Percentiles rank a stretch among this genome's conserved stretches.
phyloP scores from a whole-genome alignment of 805 yeast genomes.

The Candida sanyiensis region DNA sequence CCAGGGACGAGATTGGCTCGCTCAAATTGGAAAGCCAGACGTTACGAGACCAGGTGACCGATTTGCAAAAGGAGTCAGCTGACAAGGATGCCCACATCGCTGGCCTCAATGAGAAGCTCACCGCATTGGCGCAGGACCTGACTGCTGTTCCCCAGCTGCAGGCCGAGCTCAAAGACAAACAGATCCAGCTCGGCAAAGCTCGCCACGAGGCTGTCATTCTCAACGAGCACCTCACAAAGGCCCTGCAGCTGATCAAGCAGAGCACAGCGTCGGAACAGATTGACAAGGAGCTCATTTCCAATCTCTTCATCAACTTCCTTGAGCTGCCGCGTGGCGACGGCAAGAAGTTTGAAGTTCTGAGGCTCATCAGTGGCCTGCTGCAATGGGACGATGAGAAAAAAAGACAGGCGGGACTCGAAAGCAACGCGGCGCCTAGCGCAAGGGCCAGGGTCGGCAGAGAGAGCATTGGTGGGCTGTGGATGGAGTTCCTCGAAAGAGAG shows the following conservation, averaged over 20 bases:
- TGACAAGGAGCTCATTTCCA: slow-evolving; percentile 84
- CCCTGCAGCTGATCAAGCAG: slow-evolving; percentile 75
- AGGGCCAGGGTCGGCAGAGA: slow-evolving; percentile 23
- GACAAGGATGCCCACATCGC: background rate
- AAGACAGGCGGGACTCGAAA: slow-evolving; percentile 64
- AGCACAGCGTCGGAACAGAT: slow-evolving; percentile 71
- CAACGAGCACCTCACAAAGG: slow-evolving; percentile 94
- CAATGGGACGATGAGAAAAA: slow-evolving; percentile 84
- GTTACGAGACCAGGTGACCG: background rate
- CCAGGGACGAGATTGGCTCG: slow-evolving; percentile 2
- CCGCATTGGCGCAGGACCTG: slow-evolving; percentile 23
- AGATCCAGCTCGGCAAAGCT: slow-evolving; percentile 77
- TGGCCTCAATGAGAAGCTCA: slow-evolving; percentile 3
- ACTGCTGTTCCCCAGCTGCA: slow-evolving; percentile 33
- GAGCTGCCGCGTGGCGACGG: slow-evolving; percentile 89
- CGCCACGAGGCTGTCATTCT: slow-evolving; percentile 91
- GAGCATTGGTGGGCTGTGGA: slow-evolving; percentile 71
- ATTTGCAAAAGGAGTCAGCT: slow-evolving; percentile 7
- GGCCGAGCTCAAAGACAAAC: slow-evolving; percentile 60
- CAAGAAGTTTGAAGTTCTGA: slow-evolving; percentile 88
- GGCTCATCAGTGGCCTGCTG: slow-evolving; percentile 72
- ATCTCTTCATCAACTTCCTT: slow-evolving; percentile 77
- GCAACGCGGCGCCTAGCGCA: background rate
- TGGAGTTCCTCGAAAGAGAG: slow-evolving; percentile 73
- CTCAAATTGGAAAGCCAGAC: background rate